Conservation (phyloP, 768 basidiomycete genomes). For the Boletus subcaerulescens region DNA sequence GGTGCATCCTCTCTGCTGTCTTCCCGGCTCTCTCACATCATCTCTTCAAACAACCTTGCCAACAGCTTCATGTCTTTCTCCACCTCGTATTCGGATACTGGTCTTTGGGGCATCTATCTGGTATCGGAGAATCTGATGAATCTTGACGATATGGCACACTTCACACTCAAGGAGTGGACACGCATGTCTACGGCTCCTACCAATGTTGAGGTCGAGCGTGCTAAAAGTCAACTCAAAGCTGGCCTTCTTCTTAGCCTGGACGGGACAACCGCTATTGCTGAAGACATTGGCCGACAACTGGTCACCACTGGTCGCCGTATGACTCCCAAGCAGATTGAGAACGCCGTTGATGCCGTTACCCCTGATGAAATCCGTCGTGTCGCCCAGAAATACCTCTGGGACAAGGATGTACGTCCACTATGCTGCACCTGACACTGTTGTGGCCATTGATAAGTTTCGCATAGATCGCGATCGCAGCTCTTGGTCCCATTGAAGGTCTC, state of each 20-base stretch:
- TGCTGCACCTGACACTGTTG: conserved; percentile 12
- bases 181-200: conserved; percentile 89
- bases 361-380: conserved; percentile 89
- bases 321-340: conserved; percentile 92
- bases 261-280: conserved; percentile 94
- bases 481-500: conserved; percentile 88
- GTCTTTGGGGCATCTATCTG: conserved; percentile 98
- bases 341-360: conserved; percentile 85
- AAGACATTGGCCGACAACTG: conserved; percentile 97
- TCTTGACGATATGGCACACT: conserved; percentile 91
- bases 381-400: conserved; percentile 96
- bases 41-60: conserved; percentile 92
- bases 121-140: conserved; percentile 93
- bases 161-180: conserved; percentile 93
- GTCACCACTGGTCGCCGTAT: conserved; percentile 89
- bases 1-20: conserved; percentile 88
- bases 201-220: conserved; percentile 87
- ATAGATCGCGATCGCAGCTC: conserved; percentile 82
- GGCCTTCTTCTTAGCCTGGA: conserved; percentile 86
- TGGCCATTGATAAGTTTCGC: conserved; percentile 1
- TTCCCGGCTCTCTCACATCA: conserved; percentile 86
- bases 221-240: conserved; percentile 98
- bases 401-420: conserved; percentile 73
- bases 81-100: conserved; percentile 97
- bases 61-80: conserved; percentile 99